phyloP scores from a whole-genome alignment of 2,329 filamentous ascomycete species.

The Hymenoscyphus infarciens region DNA sequence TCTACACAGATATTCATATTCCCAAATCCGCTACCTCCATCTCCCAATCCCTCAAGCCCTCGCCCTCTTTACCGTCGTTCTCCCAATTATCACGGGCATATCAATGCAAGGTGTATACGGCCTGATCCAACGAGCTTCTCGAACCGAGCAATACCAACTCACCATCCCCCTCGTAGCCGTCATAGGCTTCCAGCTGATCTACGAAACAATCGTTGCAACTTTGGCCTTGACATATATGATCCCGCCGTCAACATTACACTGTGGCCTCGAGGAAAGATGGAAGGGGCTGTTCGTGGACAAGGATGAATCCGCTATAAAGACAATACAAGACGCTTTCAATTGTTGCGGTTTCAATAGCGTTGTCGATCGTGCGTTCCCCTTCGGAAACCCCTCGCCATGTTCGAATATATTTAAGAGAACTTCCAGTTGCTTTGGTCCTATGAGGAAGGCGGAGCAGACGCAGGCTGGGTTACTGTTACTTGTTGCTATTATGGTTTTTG shows the following conservation, averaged over 20 bases:
- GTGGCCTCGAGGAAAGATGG: slow-evolving; percentile 57
- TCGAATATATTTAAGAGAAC: slow-evolving; percentile 43
- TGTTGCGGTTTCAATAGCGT: slow-evolving; percentile 63
- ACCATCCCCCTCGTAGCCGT: slow-evolving; percentile 31
- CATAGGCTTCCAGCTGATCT: slow-evolving; percentile 33
- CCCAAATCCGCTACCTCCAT: slow-evolving; percentile 29
- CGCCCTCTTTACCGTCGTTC: slow-evolving; percentile 29
- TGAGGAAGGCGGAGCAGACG: slow-evolving; percentile 52
- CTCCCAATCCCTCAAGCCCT: slow-evolving; percentile 33
- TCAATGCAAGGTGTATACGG: slow-evolving; percentile 26
- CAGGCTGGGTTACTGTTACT: slow-evolving; percentile 53
- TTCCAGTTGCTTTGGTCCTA: slow-evolving; percentile 49
- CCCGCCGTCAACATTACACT: slow-evolving; percentile 38
- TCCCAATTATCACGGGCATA: slow-evolving; percentile 32
- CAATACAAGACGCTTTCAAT: slow-evolving; percentile 61
- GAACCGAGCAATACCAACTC: slow-evolving; percentile 27
- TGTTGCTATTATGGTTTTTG: slow-evolving; percentile 49
- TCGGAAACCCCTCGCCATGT: slow-evolving; percentile 36
- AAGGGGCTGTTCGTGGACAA: slow-evolving; percentile 48
- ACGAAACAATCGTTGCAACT: slow-evolving; percentile 34
- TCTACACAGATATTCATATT: slow-evolving; percentile 29
- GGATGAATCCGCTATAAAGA: slow-evolving; percentile 47
- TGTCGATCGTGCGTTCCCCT: slow-evolving; percentile 61
- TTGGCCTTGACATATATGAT: slow-evolving; percentile 32
- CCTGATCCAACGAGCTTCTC: slow-evolving; percentile 23